Percentiles rank a stretch among this genome's conserved stretches.
Conservation (phyloP, 371 early-diverging fungal species). For the Mucor racemosus region DNA sequence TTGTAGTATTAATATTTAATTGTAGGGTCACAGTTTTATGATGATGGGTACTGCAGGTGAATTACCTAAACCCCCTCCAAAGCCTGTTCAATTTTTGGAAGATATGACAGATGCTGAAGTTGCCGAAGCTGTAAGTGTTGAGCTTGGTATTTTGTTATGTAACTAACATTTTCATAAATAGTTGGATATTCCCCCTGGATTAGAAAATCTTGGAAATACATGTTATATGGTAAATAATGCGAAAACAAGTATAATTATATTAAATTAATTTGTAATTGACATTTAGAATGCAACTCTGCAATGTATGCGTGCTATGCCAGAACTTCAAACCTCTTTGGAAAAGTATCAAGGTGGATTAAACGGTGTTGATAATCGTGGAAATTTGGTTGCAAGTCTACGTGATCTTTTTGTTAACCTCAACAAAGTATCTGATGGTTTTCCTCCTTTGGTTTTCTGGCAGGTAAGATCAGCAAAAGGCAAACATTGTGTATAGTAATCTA, state of each 20-base stretch:
- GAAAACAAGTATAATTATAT: background rate
- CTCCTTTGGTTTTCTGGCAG: conserved; percentile 83
- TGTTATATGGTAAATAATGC: conserved; percentile 86
- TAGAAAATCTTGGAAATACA: conserved; percentile 96
- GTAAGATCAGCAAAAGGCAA: conserved; percentile 29
- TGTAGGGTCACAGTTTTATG: conserved; percentile 70
- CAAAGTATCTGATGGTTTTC: conserved; percentile 73
- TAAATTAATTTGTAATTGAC: background rate
- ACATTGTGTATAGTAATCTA: background rate
- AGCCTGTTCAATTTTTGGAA: conserved; percentile 82
- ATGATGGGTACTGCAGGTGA: conserved; percentile 98
- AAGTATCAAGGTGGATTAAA: conserved; percentile 49
- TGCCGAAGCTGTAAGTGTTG: conserved; percentile 74
- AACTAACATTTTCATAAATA: conserved; percentile 23
- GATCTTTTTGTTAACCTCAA: conserved; percentile 74
- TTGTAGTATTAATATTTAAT: background rate
- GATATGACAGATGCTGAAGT: conserved; percentile 90
- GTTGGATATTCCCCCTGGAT: conserved; percentile 87
- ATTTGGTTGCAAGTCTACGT: conserved; percentile 73
- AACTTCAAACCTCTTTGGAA: conserved; percentile 71
- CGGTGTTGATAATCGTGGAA: conserved; percentile 55
- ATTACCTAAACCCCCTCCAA: conserved; percentile 74
- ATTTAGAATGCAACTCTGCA: conserved; percentile 93
- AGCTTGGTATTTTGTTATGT: background rate
- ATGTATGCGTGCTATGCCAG: conserved; percentile 89